Evolutionary conservation across 805 yeast species (phyloP), one percentile per base, ranked within the genome.

Genomic region (Candida loeiensis): DNA sequence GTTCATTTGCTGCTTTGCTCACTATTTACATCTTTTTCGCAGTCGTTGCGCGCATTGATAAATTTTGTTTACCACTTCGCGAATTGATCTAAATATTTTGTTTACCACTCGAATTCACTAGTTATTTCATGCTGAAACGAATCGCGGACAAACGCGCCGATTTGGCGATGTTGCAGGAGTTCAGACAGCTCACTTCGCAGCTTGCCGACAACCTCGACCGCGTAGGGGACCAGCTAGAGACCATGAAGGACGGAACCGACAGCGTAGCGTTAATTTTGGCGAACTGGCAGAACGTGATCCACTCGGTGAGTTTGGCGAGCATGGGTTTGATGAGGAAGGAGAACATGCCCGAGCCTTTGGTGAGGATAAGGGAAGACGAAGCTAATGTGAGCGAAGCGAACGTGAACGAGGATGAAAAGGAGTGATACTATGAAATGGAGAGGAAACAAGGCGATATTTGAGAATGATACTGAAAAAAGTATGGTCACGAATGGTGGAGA

Each of bases 271-370:
- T 70, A 4, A 76, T 82, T 1, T 67, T 84, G 50, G 67, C 77
- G 2, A 81, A 79, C 48, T 82, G 90, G 90, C 72, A 74, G 40
- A 76, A 74, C 41, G 80, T 82, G 14, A 63, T 79, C 14, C 67
- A 77, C 43, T 73, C 85, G 2, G 74, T 82, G 0, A 73, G 82
- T 8, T 59, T 83, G 48, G 88, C 88, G 22, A 67, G 77, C 18
- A 51, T 72, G 51, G 71, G 79, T n/a, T 52, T 77, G 43, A 47
- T 69, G 43, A 69, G 66, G 32, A 64, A 66, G 13, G 59, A 58
- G 31, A 79, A 73, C 41, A 58, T 78, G 33, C 87, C 90, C 1
- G 90, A 82, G 50, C 67, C 84, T 0, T 59, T 83, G 46, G 82
- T 83, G 3, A 64, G 90, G 36, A 69, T 83, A 22, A 68, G 73